These are phyloP conservation scores for Leccinum subatratum DNA, from an alignment of 1,284 basidiomycete genomes.

Conservation along the genomic window DNA sequence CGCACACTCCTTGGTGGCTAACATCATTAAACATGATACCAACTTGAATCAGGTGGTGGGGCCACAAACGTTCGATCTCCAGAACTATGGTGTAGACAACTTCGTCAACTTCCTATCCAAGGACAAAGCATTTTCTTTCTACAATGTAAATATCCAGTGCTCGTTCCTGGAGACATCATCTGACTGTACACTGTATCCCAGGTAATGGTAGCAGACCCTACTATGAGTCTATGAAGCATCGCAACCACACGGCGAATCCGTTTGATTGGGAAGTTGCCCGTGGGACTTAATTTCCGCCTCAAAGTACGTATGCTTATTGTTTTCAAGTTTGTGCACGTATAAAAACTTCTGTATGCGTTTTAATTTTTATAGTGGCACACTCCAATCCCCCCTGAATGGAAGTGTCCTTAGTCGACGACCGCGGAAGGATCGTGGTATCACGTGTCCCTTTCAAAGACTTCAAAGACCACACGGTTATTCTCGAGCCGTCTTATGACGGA, in stretches of 20 bases:
- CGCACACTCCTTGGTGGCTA: constrained; percentile 12
- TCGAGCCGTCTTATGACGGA: constrained; percentile 9
- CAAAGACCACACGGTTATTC: not conserved
- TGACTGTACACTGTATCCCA: not conserved
- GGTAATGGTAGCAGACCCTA: constrained; percentile 6
- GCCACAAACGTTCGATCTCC: not conserved
- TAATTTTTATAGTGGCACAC: constrained; percentile 8
- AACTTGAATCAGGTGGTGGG: not conserved
- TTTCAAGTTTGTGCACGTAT: not conserved
- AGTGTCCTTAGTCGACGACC: constrained; percentile 14
- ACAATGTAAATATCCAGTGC: constrained; percentile 6
- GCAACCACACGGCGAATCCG: not conserved
- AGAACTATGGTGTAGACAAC: constrained; percentile 1
- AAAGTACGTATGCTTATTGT: not conserved
- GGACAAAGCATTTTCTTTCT: constrained; percentile 7
- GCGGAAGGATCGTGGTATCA: constrained; percentile 5
- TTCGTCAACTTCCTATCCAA: constrained; percentile 3
- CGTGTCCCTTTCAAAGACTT: constrained; percentile 4
- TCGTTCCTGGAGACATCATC: not conserved
- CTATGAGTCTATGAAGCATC: not conserved
- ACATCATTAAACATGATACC: constrained; percentile 7
- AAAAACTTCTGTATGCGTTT: not conserved
- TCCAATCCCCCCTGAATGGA: not conserved
- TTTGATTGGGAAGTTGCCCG: not conserved
- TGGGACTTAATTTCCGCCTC: constrained; percentile 5